Percentiles rank a stretch among this genome's conserved stretches.
Conservation (phyloP, 2,329 filamentous ascomycete species). For the Arthrocladium fulminans region DNA sequence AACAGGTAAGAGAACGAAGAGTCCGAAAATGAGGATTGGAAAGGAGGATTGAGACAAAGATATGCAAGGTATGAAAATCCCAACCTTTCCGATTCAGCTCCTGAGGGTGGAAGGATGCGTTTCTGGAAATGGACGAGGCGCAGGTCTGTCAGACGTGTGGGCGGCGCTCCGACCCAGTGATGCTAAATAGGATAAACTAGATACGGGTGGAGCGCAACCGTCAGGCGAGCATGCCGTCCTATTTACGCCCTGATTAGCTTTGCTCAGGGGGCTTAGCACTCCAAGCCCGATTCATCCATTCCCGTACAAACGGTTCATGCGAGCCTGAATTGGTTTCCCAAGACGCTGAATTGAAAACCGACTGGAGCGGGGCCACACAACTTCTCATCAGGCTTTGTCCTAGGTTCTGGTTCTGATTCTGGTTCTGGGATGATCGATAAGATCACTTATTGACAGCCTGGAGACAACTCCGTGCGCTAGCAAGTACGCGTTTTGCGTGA, state of each 20-base stretch:
- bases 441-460: no score
- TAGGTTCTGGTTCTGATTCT: no score
- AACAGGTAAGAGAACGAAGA: neutral
- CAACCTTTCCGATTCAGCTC: conserved; percentile 3
- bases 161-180: neutral
- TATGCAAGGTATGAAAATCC: neutral
- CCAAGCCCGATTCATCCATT: neutral
- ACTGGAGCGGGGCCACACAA: neutral
- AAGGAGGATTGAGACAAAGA: neutral
- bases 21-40: neutral
- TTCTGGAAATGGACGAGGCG: conserved; percentile 9
- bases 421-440: no score
- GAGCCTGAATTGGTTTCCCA: neutral
- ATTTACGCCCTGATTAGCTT: neutral
- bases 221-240: neutral
- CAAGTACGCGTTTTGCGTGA: no score
- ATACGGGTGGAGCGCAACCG: neutral
- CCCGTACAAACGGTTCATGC: neutral
- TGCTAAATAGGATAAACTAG: neutral
- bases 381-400: no score
- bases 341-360: neutral
- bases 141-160: conserved; percentile 6
- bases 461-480: no score
- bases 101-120: neutral
- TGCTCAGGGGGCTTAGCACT: conserved; percentile 2